Evolutionary conservation across 768 basidiomycete species (phyloP).

Genomic region (Austroboletus eburneus): DNA sequence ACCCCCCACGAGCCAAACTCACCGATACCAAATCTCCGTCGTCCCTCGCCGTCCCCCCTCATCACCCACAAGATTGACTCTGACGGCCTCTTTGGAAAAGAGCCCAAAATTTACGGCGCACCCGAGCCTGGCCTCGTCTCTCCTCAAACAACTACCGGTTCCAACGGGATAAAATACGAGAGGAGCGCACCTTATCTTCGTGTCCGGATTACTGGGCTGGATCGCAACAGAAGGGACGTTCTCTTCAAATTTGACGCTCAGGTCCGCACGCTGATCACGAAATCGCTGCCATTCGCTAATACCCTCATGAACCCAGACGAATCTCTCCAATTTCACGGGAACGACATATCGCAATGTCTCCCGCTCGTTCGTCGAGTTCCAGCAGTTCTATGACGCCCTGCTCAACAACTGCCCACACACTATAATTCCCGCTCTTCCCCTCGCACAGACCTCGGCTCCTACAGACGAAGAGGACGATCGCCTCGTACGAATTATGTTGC

Average conservation of each 20-base stretch:
- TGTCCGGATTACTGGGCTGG: constrained; percentile 85
- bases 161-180: constrained; percentile 72
- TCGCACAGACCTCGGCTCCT: constrained; percentile 94
- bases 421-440: constrained; percentile 90
- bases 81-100: constrained; percentile 66
- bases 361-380: constrained; percentile 92
- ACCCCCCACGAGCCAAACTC: constrained; percentile 71
- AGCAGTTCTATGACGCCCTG: constrained; percentile 88
- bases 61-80: constrained; percentile 49
- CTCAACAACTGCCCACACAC: constrained; percentile 92
- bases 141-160: constrained; percentile 56
- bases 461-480: constrained; percentile 99
- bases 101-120: constrained; percentile 84
- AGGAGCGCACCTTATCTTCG: constrained; percentile 80
- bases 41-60: constrained; percentile 48
- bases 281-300: neutral
- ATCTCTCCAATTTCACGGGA: constrained; percentile 86
- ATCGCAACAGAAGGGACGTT: constrained; percentile 93
- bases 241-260: constrained; percentile 94
- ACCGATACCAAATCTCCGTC: constrained; percentile 67
- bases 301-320: constrained; percentile 56
- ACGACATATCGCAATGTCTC: constrained; percentile 91
- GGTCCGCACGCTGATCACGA: constrained; percentile 40
- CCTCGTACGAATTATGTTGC: constrained; percentile 90
- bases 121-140: constrained; percentile 82